Evolutionary conservation across 306 rosid genomes (phyloP).

Genomic region (Prinsepia uniflora): DNA sequence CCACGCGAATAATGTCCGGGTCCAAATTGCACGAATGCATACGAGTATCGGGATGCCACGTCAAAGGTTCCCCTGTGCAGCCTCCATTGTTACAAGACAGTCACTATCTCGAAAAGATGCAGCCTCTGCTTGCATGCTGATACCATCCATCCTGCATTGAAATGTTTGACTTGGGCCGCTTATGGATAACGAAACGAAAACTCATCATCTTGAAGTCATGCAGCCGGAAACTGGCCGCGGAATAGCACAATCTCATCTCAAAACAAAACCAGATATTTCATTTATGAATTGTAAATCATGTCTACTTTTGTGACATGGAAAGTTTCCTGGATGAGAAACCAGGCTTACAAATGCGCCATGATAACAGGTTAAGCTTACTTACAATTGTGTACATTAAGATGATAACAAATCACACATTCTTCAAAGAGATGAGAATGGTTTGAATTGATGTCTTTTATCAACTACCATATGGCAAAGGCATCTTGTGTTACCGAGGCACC

Average conservation of each 20-base stretch:
- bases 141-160: background rate
- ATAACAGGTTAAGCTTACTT: background rate
- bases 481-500: constrained; percentile 23
- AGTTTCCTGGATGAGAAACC: background rate
- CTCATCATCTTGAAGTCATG: constrained; percentile 3
- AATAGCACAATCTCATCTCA: background rate
- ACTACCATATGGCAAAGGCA: background rate
- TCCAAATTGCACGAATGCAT: constrained; percentile 48
- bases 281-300: background rate
- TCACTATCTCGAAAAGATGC: constrained; percentile 29
- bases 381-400: constrained; percentile 11
- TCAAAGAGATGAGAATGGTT: background rate
- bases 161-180: background rate
- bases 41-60: constrained; percentile 61
- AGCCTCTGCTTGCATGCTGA: constrained; percentile 30
- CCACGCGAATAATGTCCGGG: constrained; percentile 58
- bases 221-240: background rate
- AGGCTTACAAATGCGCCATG: background rate
- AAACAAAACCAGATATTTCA: background rate
- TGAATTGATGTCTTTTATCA: background rate
- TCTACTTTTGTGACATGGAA: background rate
- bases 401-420: constrained; percentile 10
- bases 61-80: constrained; percentile 64
- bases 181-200: background rate
- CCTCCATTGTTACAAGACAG: constrained; percentile 54